Evolutionary conservation across 345 rosid species (phyloP).

Genomic region (Populus euphratica): DNA sequence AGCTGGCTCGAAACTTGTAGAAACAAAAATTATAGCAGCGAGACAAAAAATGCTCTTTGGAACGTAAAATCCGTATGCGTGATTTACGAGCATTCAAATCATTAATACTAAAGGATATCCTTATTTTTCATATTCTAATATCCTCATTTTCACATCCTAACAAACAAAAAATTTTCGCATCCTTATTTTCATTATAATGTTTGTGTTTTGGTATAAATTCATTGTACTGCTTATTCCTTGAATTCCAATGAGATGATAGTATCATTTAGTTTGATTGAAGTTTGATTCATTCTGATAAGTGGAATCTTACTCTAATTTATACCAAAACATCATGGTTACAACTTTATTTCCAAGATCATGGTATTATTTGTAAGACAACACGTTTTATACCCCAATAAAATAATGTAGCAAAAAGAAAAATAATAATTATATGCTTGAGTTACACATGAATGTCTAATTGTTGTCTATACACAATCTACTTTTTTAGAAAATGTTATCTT

Average conservation of each 20-base stretch:
- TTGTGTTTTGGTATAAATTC: conserved; percentile 2
- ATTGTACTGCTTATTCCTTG: background rate
- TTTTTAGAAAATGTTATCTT: background rate
- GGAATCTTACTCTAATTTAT: no score
- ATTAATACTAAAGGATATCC: no score
- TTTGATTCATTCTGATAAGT: no score
- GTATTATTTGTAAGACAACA: background rate
- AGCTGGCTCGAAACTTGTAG: no score
- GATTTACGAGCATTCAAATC: no score
- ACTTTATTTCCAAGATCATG: background rate
- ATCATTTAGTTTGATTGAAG: conserved; percentile 1
- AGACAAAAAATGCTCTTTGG: no score
- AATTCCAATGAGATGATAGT: background rate
- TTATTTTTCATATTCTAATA: no score
- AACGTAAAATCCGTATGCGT: no score
- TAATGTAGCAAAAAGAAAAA: rapidly evolving
- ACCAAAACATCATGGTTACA: background rate
- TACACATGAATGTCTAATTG: background rate
- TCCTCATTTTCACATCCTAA: no score
- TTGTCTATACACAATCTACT: no score
- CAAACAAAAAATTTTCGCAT: no score
- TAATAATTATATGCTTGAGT: background rate
- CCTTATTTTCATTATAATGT: conserved; percentile 1
- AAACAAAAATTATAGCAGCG: no score
- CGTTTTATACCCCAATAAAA: background rate